A percentile compares a stretch with the other conserved stretches of the same genome.
Evolutionary conservation across 2,329 filamentous ascomycete species (phyloP).

Genomic region (Pseudopyricularia javanii): DNA sequence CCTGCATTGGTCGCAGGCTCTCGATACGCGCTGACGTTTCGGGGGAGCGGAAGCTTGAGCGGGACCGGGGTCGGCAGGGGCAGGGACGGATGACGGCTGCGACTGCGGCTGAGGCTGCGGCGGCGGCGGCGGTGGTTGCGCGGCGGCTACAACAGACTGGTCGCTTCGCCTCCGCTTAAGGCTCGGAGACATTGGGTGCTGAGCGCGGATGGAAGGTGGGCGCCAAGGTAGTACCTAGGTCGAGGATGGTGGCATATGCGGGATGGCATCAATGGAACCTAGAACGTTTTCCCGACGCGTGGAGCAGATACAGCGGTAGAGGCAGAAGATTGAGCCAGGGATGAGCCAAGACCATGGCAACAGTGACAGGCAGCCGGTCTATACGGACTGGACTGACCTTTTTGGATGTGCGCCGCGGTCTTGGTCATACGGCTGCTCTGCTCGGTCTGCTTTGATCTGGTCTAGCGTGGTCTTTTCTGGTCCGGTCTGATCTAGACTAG

Average conservation of each 20-base stretch:
- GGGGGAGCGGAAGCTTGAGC: constrained; percentile 13
- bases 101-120: constrained; percentile 4
- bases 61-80: constrained; percentile 6
- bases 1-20: constrained; percentile 59
- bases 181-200: not conserved
- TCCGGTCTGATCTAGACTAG: no score
- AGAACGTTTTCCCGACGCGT: not conserved
- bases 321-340: not conserved
- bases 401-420: no score
- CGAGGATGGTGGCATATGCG: not conserved
- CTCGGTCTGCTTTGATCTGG: no score
- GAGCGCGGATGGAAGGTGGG: not conserved
- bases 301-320: not conserved
- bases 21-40: constrained; percentile 54
- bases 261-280: not conserved
- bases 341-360: not conserved
- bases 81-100: constrained; percentile 8
- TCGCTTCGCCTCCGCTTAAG: not conserved
- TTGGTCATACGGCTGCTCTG: no score
- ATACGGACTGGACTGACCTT: no score
- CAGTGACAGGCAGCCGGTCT: no score
- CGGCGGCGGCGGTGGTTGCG: not conserved
- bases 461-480: no score
- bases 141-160: not conserved
- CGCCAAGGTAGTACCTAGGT: not conserved